Evolutionary conservation across 495 filamentous ascomycete species (phyloP).

Genomic region (Stereocaulon alpinum): DNA sequence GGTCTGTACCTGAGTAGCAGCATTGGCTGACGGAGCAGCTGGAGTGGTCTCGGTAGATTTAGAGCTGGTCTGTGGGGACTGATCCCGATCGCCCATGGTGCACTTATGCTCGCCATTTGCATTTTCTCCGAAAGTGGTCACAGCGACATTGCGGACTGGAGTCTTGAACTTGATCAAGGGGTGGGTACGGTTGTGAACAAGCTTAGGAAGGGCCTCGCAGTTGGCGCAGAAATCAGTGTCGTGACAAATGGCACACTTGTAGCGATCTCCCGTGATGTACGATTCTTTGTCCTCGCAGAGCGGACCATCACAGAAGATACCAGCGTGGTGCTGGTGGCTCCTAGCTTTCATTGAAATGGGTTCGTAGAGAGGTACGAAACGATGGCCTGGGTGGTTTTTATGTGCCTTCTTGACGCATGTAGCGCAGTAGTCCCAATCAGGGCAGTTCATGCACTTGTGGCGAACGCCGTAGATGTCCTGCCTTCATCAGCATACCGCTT

Average conservation of each 20-base stretch:
- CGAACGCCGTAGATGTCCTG: slow-evolving; percentile 76
- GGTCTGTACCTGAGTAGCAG: slow-evolving; percentile 57
- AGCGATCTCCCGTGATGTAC: slow-evolving; percentile 79
- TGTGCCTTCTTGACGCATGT: slow-evolving; percentile 56
- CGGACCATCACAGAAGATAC: slow-evolving; percentile 93
- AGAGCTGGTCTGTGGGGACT: slow-evolving; percentile 29
- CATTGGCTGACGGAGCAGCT: slow-evolving; percentile 38
- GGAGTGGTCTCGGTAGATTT: slow-evolving; percentile 43
- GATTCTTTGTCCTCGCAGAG: slow-evolving; percentile 56
- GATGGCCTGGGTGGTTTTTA: slow-evolving; percentile 68
- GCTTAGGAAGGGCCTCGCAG: slow-evolving; percentile 79
- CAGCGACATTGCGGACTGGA: slow-evolving; percentile 76
- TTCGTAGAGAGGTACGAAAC: slow-evolving; percentile 83
- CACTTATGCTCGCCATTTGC: slow-evolving; percentile 48
- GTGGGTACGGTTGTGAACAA: slow-evolving; percentile 85
- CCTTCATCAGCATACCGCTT: slow-evolving; percentile 22
- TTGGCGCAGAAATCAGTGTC: slow-evolving; percentile 93
- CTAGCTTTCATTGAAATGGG: slow-evolving; percentile 49
- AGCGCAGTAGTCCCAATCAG: slow-evolving; percentile 96
- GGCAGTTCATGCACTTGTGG: slow-evolving; percentile 95
- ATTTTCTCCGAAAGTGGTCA: slow-evolving; percentile 74
- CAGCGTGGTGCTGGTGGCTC: slow-evolving; percentile 52
- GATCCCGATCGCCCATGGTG: slow-evolving; percentile 66
- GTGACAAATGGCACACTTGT: slow-evolving; percentile 95
- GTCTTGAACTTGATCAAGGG: slow-evolving; percentile 96